Evolutionary conservation across 2,329 filamentous ascomycete species (phyloP), one percentile per base, ranked within the genome.

Genomic region (Sphaerulina populicola): DNA sequence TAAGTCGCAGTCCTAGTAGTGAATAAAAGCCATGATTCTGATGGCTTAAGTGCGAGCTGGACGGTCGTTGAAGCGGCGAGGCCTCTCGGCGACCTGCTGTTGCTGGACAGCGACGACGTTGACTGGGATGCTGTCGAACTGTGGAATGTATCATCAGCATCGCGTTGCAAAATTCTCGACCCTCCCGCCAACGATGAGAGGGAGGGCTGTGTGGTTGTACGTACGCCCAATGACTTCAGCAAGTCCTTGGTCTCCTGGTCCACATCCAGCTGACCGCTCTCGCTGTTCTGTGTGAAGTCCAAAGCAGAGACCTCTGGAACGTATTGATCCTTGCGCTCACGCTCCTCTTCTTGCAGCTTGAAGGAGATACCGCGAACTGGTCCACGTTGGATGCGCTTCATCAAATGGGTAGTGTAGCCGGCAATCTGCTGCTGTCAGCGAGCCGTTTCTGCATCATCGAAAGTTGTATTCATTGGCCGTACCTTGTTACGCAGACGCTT

Each of bases 271-370:
- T 90, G 85, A 69, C 93, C 93, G 71, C 78, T 85, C 79, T 97
- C 93, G 73, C 81, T 82, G 78, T 86, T 88, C 81, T 95, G 88
- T 71, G 85, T 83, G 80, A 96, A 94, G 82, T 98, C 93, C 72
- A 98, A 86, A 71, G 93, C 93, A 57, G 94, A 98, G 67, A 98
- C 81, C 79, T 98, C 93, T 71, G 93, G 93, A 63, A 98, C 93
- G 80, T 96, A 98, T 81, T 98, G 93, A 81, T 98, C 93, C 87
- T 98, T 98, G 74, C 93, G 86, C 80, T 98, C 93, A 82, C 93
- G 88, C 85, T 98, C 93, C 81, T 98, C 93, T 81, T 98, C 93
- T 80, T 98, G 93, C 57, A 98, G 88, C 84, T 98, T 98, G 90
- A 98, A 98, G 76, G 94, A 98, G 78, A 98, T 98, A 81, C 93